These are phyloP conservation scores for Colletotrichum chlorophyti DNA, from an alignment of 2,329 filamentous ascomycete genomes.

Conservation along the genomic window DNA sequence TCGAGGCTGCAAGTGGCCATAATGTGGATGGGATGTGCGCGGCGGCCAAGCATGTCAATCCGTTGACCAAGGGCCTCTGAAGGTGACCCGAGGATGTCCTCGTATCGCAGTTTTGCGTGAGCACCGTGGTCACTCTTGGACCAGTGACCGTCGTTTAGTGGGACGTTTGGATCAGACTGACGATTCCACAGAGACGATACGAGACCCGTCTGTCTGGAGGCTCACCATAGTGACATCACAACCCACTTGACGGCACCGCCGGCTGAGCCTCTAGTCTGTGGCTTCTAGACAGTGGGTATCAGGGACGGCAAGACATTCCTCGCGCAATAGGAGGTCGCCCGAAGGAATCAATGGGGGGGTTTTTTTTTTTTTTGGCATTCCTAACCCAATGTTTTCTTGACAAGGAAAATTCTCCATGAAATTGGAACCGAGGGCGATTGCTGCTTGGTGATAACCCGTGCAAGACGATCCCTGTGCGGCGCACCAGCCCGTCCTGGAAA, in stretches of 20 bases:
- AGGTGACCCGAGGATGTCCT: slow-evolving; percentile 9
- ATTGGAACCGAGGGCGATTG: slow-evolving; percentile 16
- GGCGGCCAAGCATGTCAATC: not conserved
- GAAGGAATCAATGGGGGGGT: not conserved
- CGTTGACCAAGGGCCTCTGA: slow-evolving; percentile 1
- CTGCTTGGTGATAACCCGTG: slow-evolving; percentile 12
- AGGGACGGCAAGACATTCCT: slow-evolving; percentile 21
- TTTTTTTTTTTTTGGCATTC: slow-evolving; percentile 16
- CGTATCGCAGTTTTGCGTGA: slow-evolving; percentile 6
- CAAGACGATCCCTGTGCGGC: slow-evolving; percentile 6
- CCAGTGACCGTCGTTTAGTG: too few species aligned
- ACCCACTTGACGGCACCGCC: slow-evolving; percentile 16
- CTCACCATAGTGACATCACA: slow-evolving; percentile 22
- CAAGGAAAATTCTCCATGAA: not conserved
- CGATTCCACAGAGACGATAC: slow-evolving; percentile 10
- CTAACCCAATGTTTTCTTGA: not conserved
- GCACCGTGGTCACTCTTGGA: too few species aligned
- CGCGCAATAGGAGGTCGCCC: slow-evolving; percentile 3
- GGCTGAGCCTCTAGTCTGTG: slow-evolving; percentile 1
- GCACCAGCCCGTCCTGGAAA: slow-evolving; percentile 2
- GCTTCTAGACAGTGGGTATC: slow-evolving; percentile 13
- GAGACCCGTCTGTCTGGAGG: slow-evolving; percentile 4
- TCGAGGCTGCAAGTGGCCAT: not conserved
- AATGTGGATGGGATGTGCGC: not conserved
- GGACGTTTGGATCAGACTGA: slow-evolving; percentile 19